These are phyloP conservation scores for Globisporangium echinulatum DNA, from an alignment of 352 stramenopile species.

Conservation along the genomic window DNA sequence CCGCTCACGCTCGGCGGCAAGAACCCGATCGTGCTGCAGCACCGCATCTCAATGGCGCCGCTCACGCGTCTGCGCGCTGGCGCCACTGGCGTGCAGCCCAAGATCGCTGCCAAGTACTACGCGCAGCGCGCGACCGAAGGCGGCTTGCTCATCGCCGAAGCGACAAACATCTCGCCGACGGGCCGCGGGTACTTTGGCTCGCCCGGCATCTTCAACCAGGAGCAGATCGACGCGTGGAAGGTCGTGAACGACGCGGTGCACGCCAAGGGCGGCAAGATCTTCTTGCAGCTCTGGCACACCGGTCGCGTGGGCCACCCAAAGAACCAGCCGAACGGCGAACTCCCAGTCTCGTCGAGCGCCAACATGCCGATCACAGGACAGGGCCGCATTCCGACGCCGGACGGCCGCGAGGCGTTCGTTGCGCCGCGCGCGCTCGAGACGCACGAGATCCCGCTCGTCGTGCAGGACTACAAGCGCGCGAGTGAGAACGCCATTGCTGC, in stretches of 20 bases:
- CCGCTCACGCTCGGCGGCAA: constrained; percentile 20
- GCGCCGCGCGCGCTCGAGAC: constrained; percentile 43
- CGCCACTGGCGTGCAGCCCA: constrained; percentile 12
- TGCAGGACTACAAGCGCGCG: constrained; percentile 58
- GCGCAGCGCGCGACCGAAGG: constrained; percentile 23
- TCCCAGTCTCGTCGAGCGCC: constrained; percentile 28
- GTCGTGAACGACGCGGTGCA: constrained; percentile 48
- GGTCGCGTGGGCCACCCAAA: constrained; percentile 44
- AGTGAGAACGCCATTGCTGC: constrained; percentile 62
- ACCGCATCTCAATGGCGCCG: constrained; percentile 41
- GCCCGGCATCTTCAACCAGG: constrained; percentile 32
- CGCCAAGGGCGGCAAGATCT: constrained; percentile 48
- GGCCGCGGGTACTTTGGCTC: constrained; percentile 17
- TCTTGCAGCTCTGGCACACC: constrained; percentile 70
- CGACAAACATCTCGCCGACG: constrained; percentile 21
- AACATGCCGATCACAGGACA: constrained; percentile 8
- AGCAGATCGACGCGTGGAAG: constrained; percentile 39
- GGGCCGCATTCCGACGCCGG: constrained; percentile 14
- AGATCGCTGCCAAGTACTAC: constrained; percentile 29
- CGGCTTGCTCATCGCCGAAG: constrained; percentile 35
- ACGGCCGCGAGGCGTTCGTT: constrained; percentile 19
- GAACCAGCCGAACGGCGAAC: constrained; percentile 28
- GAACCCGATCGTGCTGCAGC: constrained; percentile 22
- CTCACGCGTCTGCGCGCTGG: constrained; percentile 22
- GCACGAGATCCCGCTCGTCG: constrained; percentile 52